Base-by-base conservation (phyloP, 257 asterid species). In the Jasminum sambac region DNA sequence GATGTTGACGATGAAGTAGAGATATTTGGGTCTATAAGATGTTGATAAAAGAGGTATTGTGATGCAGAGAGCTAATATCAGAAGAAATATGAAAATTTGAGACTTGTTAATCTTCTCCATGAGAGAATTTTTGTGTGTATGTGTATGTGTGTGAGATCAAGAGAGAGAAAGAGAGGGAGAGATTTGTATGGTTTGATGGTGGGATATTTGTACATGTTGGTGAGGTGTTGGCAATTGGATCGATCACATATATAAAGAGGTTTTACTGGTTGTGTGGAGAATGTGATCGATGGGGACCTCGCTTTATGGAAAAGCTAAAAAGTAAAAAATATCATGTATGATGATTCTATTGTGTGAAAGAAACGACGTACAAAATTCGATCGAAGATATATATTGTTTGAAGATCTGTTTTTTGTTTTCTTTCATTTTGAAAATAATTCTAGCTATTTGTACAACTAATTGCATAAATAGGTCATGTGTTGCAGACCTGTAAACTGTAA, bases 1-100 rank as follows among this genome's bases (percentile, higher is more conserved):
- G 55, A 89, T 72, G 74, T 86, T 83, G 55, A 86, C 72, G 19
- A 86, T 66, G 68, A 86, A 85, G 66, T 84, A 86, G 66, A 89
- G 80, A 66, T 83, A 84, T 61, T 79, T 68, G 59, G 81, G 69
- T 62, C 86, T 83, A 7, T 75, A 73, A 23, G 94, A 74, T 40
- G 93, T 43, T n/a, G 87, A 81, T 43, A 84, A 38, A 67, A 87
- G 72, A 58, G 90, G 94, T 2, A 84, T 76, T 39, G 78, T 68
- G 37, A 77, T 42, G 44, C 85, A 79, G 50, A 89, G 78, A 36
- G 72, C 52, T 21, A 79, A 68, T 67, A 89, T 76, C 0, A 78
- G 16, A 50, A 77, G 25, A 30, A 84, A 79, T 73, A 74, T 84
- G 58, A 80, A 3, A 38, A 84, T 34, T 64, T 89, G 88, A 41